Evolutionary conservation across 1,284 basidiomycete species (phyloP).

Genomic region (Stereum hirsutum): DNA sequence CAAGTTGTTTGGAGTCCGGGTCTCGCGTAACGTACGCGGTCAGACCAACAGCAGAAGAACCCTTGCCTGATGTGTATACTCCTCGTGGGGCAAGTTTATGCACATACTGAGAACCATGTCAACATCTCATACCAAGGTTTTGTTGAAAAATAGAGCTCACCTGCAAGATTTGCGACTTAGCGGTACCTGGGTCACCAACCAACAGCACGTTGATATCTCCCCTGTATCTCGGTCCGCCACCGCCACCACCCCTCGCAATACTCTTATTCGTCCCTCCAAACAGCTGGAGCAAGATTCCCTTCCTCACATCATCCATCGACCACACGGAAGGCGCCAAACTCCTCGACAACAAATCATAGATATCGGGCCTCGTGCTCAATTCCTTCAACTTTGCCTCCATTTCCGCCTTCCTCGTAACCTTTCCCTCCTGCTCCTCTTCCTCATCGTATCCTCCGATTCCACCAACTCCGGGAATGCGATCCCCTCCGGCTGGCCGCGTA

Average conservation of each 20-base stretch:
- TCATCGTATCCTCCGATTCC: conserved; percentile 71
- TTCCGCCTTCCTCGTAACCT: conserved; percentile 43
- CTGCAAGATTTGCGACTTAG: conserved; percentile 91
- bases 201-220: conserved; percentile 97
- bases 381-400: conserved; percentile 54
- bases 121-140: neutral
- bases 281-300: conserved; percentile 91
- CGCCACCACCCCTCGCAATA: conserved; percentile 87
- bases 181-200: conserved; percentile 97
- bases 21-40: conserved; percentile 98
- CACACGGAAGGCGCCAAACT: conserved; percentile 93
- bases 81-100: conserved; percentile 98
- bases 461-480: conserved; percentile 70
- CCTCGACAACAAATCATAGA: conserved; percentile 82
- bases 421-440: conserved; percentile 40
- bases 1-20: conserved; percentile 96
- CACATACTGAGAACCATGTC: conserved; percentile 62
- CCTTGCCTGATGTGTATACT: conserved; percentile 95
- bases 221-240: conserved; percentile 90
- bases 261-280: conserved; percentile 98
- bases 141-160: conserved; percentile 28
- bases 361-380: conserved; percentile 69
- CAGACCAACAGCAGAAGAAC: conserved; percentile 95
- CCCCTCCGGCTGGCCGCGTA: conserved; percentile 69
- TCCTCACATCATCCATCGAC: conserved; percentile 99